These are phyloP conservation scores for Tetrapyrgos nigripes DNA, from an alignment of 1,284 basidiomycete species.

Conservation along the genomic window DNA sequence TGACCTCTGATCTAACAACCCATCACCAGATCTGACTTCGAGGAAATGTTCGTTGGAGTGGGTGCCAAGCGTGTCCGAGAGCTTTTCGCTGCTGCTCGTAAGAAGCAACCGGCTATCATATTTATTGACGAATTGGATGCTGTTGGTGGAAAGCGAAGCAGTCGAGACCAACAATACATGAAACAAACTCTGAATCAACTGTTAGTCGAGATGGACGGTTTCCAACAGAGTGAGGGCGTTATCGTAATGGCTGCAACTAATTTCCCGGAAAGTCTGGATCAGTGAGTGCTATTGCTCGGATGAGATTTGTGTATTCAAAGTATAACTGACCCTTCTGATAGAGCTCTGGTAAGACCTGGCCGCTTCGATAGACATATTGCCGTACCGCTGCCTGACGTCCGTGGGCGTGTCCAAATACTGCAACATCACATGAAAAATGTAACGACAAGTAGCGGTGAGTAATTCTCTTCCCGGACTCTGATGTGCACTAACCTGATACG, in stretches of 20 bases:
- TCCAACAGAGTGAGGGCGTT: constrained; percentile 88
- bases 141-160: constrained; percentile 91
- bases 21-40: constrained; percentile 88
- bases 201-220: constrained; percentile 95
- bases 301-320: constrained; percentile 1
- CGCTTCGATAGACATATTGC: constrained; percentile 92
- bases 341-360: constrained; percentile 91
- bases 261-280: constrained; percentile 91
- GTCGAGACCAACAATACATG: constrained; percentile 88
- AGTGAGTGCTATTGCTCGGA: constrained; percentile 52
- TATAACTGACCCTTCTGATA: constrained; percentile 38
- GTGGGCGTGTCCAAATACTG: constrained; percentile 88
- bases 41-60: constrained; percentile 97
- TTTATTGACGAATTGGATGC: constrained; percentile 96
- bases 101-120: constrained; percentile 94
- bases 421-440: constrained; percentile 90
- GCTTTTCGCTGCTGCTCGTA: constrained; percentile 93
- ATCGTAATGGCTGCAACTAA: constrained; percentile 96
- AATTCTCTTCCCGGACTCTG: constrained; percentile 7
- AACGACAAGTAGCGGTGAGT: constrained; percentile 62
- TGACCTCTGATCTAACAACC: constrained; percentile 21
- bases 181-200: constrained; percentile 95
- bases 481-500: neutral
- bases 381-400: constrained; percentile 90
- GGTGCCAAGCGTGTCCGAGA: constrained; percentile 97